phyloP scores from a whole-genome alignment of 2,329 filamentous ascomycete species.

The Teratosphaeria destructans region DNA sequence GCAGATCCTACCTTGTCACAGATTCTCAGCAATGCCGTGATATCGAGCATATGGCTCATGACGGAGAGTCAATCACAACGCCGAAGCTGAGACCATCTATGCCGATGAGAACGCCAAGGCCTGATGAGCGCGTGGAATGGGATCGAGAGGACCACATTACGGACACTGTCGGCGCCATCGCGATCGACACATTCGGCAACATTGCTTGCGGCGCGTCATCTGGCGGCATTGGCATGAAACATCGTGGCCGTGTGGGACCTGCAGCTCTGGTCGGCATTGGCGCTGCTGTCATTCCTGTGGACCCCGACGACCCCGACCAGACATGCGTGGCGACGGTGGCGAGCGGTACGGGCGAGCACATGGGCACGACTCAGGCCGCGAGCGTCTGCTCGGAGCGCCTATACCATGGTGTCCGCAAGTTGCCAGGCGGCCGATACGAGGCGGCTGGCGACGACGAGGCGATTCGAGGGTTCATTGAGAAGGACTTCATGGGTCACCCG shows the following conservation, averaged over 20 bases:
- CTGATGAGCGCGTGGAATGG: neutral
- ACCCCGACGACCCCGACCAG: constrained; percentile 57
- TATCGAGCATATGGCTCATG: neutral
- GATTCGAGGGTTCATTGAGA: constrained; percentile 64
- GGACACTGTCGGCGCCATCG: constrained; percentile 93
- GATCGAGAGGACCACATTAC: constrained; percentile 56
- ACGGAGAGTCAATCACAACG: neutral
- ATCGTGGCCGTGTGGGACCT: constrained; percentile 79
- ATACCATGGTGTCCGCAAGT: constrained; percentile 54
- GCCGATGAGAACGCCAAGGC: neutral
- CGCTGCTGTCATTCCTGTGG: constrained; percentile 73
- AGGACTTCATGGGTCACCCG: constrained; percentile 90
- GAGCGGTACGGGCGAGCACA: constrained; percentile 94
- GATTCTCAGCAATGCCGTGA: neutral
- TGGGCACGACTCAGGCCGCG: constrained; percentile 90
- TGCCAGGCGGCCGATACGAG: constrained; percentile 47
- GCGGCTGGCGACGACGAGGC: constrained; percentile 49
- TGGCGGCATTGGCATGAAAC: constrained; percentile 97
- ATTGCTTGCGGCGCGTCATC: constrained; percentile 95
- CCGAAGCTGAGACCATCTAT: neutral
- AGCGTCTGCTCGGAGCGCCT: constrained; percentile 76
- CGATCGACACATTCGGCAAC: constrained; percentile 71
- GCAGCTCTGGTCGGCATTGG: constrained; percentile 88
- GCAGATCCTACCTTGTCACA: neutral
- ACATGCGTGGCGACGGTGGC: constrained; percentile 73